Base-by-base conservation (phyloP, 1,284 basidiomycete species). In the Leucoagaricus sp. region DNA sequence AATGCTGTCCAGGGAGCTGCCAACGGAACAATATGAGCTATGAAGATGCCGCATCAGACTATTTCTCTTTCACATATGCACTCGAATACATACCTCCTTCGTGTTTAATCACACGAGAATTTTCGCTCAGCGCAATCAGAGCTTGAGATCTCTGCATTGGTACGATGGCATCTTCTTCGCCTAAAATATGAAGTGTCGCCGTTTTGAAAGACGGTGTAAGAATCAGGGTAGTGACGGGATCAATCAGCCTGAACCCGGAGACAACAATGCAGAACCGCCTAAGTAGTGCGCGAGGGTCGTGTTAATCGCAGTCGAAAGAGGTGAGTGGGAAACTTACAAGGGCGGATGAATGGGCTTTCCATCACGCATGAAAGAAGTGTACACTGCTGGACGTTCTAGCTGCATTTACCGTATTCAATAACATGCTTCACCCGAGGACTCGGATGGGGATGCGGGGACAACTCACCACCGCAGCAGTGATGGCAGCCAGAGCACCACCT, bases 141-240 rank as follows among this genome's bases (percentile, higher is more conserved):
- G 74, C 72, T 61, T 79, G 78, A 4, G 89, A 82, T 25, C 90
- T 78, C 65, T 91, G 92, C 62, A 84, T 83, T 1, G 84, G 73
- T 3, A 96, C 90, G 31, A 96, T 81, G 10, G 91, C 81, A 64
- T 96, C 94, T 46, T 80, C 92, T 63, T 77, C 80, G 4, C 94
- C 94, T 5, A 94, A 74, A 15, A 96, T 78, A 68, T 94, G 92
- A 19, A 97, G 73, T 0, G 90, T 93, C 2, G 86, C 90, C 1
- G 94, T 91, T 29, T 72, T 70, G 66, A 80, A 93, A 23, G 55
- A 50, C 15, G 73, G 75, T 7, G 78, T 75, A 60, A 87, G 85
- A 58, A 92, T 45, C 40, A 23, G 23, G 19, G 48, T 34, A 4
- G 47, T 21, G 41, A 50, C 79, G 8, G 78, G 68, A 60, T 83